phyloP scores from a whole-genome alignment of 768 basidiomycete genomes.

The Suillus decipiens region DNA sequence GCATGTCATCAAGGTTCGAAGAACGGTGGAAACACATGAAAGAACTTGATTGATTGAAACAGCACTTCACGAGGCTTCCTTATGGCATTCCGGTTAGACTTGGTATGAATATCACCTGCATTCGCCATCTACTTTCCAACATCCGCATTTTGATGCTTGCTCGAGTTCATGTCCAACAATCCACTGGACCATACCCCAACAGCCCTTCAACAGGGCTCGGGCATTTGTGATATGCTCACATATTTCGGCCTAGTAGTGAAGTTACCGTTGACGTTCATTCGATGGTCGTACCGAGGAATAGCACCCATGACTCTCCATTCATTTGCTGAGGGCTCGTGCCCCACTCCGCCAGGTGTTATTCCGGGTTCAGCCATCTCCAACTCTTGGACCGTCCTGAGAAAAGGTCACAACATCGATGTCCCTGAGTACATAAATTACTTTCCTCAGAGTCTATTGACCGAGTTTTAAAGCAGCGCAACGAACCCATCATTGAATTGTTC shows the following conservation, averaged over 20 bases:
- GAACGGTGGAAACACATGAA: not conserved
- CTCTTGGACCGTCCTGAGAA: not conserved
- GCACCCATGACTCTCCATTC: not conserved
- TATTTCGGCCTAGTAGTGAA: not conserved
- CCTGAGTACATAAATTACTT: not conserved
- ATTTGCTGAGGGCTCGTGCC: not conserved
- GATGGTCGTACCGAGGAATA: not conserved
- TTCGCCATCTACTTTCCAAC: not conserved
- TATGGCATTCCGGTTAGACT: not conserved
- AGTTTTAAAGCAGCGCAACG: not conserved
- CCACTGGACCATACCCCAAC: not conserved
- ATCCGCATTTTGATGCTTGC: not conserved
- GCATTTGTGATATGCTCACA: not conserved
- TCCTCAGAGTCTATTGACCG: not conserved
- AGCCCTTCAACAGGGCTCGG: not conserved
- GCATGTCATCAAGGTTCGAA: not conserved
- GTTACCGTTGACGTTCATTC: not conserved
- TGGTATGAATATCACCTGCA: not conserved
- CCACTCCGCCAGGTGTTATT: not conserved
- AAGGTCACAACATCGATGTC: not conserved
- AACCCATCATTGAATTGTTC: not conserved
- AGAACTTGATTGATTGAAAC: not conserved
- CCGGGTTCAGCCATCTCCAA: not conserved
- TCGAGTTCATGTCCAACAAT: not conserved
- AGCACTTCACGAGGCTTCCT: not conserved